Percentiles rank a stretch among this genome's conserved stretches.
Conservation (phyloP, 805 yeast genomes). For the Candida endomychidarum region DNA sequence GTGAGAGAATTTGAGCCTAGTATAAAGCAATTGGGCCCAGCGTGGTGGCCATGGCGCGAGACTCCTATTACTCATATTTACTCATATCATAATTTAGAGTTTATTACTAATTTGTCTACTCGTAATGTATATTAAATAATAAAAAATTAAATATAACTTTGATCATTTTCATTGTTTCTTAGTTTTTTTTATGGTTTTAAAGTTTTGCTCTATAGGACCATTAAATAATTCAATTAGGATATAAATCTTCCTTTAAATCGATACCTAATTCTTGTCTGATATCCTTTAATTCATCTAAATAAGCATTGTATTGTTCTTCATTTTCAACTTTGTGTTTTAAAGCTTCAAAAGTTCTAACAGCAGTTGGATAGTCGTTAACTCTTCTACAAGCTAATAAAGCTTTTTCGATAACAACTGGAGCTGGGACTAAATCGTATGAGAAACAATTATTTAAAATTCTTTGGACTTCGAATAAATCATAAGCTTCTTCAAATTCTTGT, state of each 20-base stretch:
- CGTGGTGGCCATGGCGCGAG: too few species aligned
- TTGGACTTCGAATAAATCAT: conserved; percentile 52
- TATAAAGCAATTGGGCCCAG: too few species aligned
- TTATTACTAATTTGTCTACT: too few species aligned
- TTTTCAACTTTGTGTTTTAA: conserved; percentile 94
- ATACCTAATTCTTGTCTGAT: conserved; percentile 90
- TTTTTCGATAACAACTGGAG: conserved; percentile 92
- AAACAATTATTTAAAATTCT: conserved; percentile 97
- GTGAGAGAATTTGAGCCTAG: too few species aligned
- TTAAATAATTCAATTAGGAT: conserved; percentile 2
- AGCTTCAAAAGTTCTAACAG: conserved; percentile 97
- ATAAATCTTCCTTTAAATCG: conserved; percentile 89
- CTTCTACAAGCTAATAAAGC: conserved; percentile 98
- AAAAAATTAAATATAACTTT: conserved; percentile 7
- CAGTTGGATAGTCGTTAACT: conserved; percentile 98
- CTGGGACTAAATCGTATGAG: conserved; percentile 97
- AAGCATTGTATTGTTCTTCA: conserved; percentile 90
- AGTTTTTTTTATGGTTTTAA: not conserved
- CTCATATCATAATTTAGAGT: too few species aligned
- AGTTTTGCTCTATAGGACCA: too few species aligned
- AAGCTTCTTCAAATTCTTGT: conserved; percentile 79
- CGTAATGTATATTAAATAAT: conserved; percentile 6
- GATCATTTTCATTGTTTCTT: conserved; percentile 5
- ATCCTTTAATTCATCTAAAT: conserved; percentile 90
- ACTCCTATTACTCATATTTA: too few species aligned